Base-by-base conservation (phyloP, 352 stramenopile genomes). In the Phytophthora ramorum region DNA sequence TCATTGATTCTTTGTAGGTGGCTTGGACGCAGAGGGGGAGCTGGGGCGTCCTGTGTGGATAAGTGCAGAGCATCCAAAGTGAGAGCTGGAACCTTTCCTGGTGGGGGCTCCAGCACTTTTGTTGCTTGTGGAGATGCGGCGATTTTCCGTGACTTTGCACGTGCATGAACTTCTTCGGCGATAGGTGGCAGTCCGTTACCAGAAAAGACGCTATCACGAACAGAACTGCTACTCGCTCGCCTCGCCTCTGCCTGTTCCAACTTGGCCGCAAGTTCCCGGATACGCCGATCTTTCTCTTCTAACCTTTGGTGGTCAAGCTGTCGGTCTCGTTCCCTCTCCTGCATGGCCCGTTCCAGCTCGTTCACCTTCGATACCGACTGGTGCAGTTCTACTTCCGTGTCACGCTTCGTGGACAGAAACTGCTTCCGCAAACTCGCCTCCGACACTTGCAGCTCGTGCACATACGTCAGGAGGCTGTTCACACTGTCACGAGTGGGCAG, bases 381-480 rank as follows among this genome's bases (percentile, higher is more conserved):
- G 12, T 73, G 59, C 2, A 84, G 44, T 38, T 91, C 79, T 7
- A 81, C 69, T 14, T 85, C 74, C 20, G 72, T 76, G 34, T 80
- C 61, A 28, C 76, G 69, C 40, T 75, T 76, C 8, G 68, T 75
- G 7, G 69, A 75, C n/a, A 85, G 60, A 13, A 93, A 63, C n/a
- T 93, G 78, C 19, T 75, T 66, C 4, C 79, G 82, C 35, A 90
- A 48, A 55, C 63, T 85, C 12, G 80, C 69, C 58, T 90, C 82
- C 0, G 84, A 93, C 17, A 66, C 60, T 47, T 93, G 72, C 38
- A 93, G 62, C 53, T 93, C 84, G 9, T 76, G 81, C 30, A 93
- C 76, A 57, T 91, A 91, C n/a, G 67, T 78, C 49, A 93, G 78
- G 20, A 93, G 38, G 44, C 70, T 86, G 38, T 88, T 82, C n/a